Evolutionary conservation across 2,329 filamentous ascomycete species (phyloP), one percentile per base, ranked within the genome.

Genomic region (Calonectria pteridis): DNA sequence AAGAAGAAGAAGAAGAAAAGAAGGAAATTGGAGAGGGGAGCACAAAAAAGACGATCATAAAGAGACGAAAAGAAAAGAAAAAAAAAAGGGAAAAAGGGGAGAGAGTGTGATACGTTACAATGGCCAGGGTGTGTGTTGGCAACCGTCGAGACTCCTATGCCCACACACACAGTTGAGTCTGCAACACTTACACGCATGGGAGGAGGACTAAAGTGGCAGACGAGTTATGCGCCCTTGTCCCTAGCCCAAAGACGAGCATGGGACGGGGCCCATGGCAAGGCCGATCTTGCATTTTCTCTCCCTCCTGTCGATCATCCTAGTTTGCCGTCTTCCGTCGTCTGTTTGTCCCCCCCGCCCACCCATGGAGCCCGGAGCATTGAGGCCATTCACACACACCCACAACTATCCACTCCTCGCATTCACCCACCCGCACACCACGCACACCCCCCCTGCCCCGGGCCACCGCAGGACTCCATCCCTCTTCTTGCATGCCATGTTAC

Each of bases 211-310:
- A 37, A 62, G 11, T 35, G 55, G 16, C 4, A 26, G 55, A 40
- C 33, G 23, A 26, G 51, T 46, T 71, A 67, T 67, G 63, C 69
- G 63, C 69, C 69, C 51, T 67, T 33, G 50, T 62, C 37, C 46
- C 29, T 29, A n/a, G 28, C 37, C 11, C 33, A 58, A 40, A 28
- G 40, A 28, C 29, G 14, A 62, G 10, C 23, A 33, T 35, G 55
- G 55, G 55, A 59, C n/a, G 55, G 55, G 50, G 59, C 28, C 67
- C 62, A 71, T 66, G 69, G 62, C 68, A 66, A 59, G 59, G 69
- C 51, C 69, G 70, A 72, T 72, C 70, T 64, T 72, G 70, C 70
- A 67, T 72, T 67, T 29, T 66, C 35, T 40, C 70, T 64, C 63
- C 40, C 69, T 68, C 46, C 55, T 64, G 65, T 64, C 58, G 65